A percentile compares a stretch with the other conserved stretches of the same genome.
Conservation (phyloP, 495 filamentous ascomycete genomes). For the Cryomyces minteri region DNA sequence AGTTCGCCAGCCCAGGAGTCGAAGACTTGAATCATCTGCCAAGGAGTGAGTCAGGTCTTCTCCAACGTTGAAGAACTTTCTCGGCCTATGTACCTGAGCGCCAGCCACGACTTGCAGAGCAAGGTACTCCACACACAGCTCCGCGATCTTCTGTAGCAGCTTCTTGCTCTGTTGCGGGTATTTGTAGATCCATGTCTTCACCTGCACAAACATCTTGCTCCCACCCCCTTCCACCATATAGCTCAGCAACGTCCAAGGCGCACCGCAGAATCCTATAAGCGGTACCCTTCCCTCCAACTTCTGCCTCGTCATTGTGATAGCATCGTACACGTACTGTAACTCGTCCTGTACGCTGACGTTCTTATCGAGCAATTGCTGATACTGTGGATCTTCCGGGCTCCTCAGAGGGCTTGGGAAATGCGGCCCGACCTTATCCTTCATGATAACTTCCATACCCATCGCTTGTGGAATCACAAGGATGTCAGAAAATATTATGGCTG, state of each 20-base stretch:
- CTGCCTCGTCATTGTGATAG: slow-evolving; percentile 75
- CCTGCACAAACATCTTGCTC: slow-evolving; percentile 76
- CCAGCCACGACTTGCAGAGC: slow-evolving; percentile 83
- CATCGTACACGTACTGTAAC: slow-evolving; percentile 86
- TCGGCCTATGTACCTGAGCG: slow-evolving; percentile 40
- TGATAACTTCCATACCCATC: slow-evolving; percentile 91
- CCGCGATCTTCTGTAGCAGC: slow-evolving; percentile 75
- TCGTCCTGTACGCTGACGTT: slow-evolving; percentile 68
- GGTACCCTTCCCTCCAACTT: slow-evolving; percentile 81
- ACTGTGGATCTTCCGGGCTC: slow-evolving; percentile 63
- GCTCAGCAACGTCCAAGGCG: slow-evolving; percentile 89
- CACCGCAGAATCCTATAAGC: slow-evolving; percentile 91
- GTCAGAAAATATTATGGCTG: slow-evolving; percentile 97
- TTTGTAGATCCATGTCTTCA: slow-evolving; percentile 91
- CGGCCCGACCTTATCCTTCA: slow-evolving; percentile 90
- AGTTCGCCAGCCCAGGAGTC: slow-evolving; percentile 97
- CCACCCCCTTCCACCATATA: slow-evolving; percentile 99
- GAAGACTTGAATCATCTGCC: slow-evolving; percentile 83
- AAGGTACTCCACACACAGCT: slow-evolving; percentile 84
- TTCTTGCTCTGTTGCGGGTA: slow-evolving; percentile 63
- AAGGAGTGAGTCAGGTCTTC: neutral
- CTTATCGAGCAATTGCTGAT: slow-evolving; percentile 52
- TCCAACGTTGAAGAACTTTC: neutral
- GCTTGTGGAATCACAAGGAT: slow-evolving; percentile 96
- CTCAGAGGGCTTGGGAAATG: slow-evolving; percentile 75